Base-by-base conservation (phyloP, 2,329 filamentous ascomycete genomes). In the Mycocentrospora acerina region DNA sequence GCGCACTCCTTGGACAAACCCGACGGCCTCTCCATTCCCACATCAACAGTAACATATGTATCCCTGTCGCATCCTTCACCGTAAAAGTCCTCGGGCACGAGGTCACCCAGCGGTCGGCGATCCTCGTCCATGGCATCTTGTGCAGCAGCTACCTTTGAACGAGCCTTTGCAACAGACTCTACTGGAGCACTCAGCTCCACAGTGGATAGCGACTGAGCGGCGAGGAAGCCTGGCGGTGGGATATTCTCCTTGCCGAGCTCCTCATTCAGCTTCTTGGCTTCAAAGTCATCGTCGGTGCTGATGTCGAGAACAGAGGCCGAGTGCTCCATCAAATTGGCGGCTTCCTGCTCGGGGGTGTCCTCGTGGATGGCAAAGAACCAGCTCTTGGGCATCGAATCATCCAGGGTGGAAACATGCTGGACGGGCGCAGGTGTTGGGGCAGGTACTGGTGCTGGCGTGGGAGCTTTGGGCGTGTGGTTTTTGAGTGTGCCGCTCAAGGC, bases 341-440 rank as follows among this genome's bases (percentile, higher is more conserved):
- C 87, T 62, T 95, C 85, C 62, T 96, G 87, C 63, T 95, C 88
- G 7, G 86, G 81, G 0, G 88, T 89, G 67, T 98, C 91, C 63
- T 95, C 88, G 63, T 96, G 85, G 59, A 98, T 97, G 42, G 91
- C 86, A 62, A 98, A 97, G 73, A 86, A 86, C 90, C 90, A 96
- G 42, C 67, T 63, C 42, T 76, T 77, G 15, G 76, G 71, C 70
- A 74, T 71, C 41, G 77, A 77, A 24, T 81, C 76, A 60, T 85
- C 80, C 24, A 63, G 40, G 6, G 53, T 30, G 3, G 55, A 52
- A 22, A 43, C 46, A 32, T 53, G 38, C 24, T 42, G 48, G 15
- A 22, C 19, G 26, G 36, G 78, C 73, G 48, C 32, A 10, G 24
- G 78, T 28, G 60, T 50, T 40, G 51, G 61, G 18, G 28, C 42